Conservation (phyloP, 345 rosid species). For the Citrus medica region DNA sequence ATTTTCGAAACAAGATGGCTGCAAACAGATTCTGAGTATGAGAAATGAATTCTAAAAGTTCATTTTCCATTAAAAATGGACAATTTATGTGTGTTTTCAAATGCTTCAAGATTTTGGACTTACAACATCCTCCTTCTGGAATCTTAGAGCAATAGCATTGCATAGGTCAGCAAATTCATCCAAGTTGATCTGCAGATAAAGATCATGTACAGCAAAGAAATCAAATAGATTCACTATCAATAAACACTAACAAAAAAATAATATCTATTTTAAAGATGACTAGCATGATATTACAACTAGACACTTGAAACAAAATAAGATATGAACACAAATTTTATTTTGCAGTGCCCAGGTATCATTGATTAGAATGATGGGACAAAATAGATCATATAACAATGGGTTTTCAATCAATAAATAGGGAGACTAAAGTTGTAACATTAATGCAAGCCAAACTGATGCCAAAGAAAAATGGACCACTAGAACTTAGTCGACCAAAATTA, state of each 20-base stretch:
- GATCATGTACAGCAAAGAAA: constrained; percentile 4
- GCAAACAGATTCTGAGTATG: constrained; percentile 30
- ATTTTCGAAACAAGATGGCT: constrained; percentile 75
- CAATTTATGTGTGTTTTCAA: not conserved
- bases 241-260: not conserved
- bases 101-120: constrained; percentile 33
- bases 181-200: constrained; percentile 60
- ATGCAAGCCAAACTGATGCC: not conserved
- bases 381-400: not conserved
- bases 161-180: constrained; percentile 93
- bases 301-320: not conserved
- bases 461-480: not conserved
- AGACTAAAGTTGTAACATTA: not conserved
- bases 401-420: not conserved
- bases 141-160: constrained; percentile 89
- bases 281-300: not conserved
- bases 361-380: not conserved
- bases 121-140: constrained; percentile 86
- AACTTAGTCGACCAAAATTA: not conserved
- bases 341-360: not conserved
- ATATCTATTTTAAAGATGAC: not conserved
- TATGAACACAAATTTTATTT: not conserved
- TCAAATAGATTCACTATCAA: not conserved
- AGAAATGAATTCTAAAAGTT: constrained; percentile 3
- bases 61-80: not conserved